phyloP scores from a whole-genome alignment of 2,329 filamentous ascomycete genomes.

The Fusarium graminum region DNA sequence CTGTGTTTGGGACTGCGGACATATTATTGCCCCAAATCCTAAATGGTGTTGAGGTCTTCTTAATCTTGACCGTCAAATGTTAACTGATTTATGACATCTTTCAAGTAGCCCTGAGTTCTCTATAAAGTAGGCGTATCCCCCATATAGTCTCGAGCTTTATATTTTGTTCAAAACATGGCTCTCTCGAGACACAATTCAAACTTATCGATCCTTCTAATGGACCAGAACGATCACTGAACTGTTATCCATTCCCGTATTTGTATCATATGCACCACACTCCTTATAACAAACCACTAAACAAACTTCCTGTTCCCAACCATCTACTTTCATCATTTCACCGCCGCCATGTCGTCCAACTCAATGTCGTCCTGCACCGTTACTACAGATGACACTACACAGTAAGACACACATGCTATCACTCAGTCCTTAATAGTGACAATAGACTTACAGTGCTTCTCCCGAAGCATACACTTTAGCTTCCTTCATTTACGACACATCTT shows the following conservation, averaged over 20 bases:
- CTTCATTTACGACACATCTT: conserved; percentile 20
- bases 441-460: background rate
- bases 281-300: background rate
- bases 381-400: conserved; percentile 6
- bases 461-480: background rate
- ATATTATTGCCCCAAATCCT: conserved; percentile 1
- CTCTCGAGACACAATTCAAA: conserved; percentile 1
- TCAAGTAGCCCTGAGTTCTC: background rate
- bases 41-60: conserved; percentile 23
- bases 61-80: background rate
- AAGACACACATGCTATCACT: background rate
- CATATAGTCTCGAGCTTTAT: background rate
- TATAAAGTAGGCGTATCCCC: conserved; percentile 1
- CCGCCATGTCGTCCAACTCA: conserved; percentile 20
- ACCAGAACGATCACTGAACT: background rate
- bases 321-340: background rate
- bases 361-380: background rate
- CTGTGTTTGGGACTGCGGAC: conserved; percentile 11
- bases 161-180: conserved; percentile 5
- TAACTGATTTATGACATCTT: background rate
- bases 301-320: background rate
- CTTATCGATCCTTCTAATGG: conserved; percentile 9
- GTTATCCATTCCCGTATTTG: background rate
- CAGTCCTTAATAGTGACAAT: background rate
- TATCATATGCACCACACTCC: conserved; percentile 2